phyloP scores from a whole-genome alignment of 805 yeast genomes.

The Hanseniaspora singularis region DNA sequence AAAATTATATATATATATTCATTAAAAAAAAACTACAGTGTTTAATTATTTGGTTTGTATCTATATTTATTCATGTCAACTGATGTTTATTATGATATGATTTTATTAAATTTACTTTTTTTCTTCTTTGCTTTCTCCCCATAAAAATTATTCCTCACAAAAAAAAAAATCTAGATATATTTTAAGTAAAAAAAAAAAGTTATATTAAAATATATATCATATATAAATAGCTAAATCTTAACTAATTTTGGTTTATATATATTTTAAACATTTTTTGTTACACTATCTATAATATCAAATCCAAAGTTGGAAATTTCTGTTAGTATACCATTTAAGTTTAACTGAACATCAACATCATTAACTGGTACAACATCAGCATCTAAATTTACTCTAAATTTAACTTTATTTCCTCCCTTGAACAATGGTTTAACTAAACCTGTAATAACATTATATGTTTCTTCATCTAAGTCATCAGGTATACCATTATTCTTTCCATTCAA shows the following conservation, averaged over 20 bases:
- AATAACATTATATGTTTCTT: slow-evolving; percentile 37
- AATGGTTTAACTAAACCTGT: slow-evolving; percentile 74
- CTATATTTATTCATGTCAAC: not conserved
- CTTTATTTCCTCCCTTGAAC: slow-evolving; percentile 37
- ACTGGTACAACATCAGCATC: slow-evolving; percentile 63
- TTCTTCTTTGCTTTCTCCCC: too few relatives aligned
- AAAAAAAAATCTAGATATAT: slow-evolving; percentile 30
- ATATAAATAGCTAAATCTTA: not conserved
- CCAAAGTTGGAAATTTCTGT: slow-evolving; percentile 60
- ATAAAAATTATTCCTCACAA: too few relatives aligned
- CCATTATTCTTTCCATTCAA: slow-evolving; percentile 42
- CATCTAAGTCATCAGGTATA: slow-evolving; percentile 18
- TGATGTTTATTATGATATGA: slow-evolving; percentile 14
- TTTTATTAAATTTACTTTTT: too few relatives aligned
- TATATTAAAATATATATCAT: not conserved
- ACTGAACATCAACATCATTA: slow-evolving; percentile 38
- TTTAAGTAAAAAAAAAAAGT: not conserved
- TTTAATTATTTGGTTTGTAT: slow-evolving; percentile 13
- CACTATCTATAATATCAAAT: slow-evolving; percentile 42
- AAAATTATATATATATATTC: too few relatives aligned
- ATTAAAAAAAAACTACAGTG: too few relatives aligned
- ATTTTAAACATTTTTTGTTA: not conserved
- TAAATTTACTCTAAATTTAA: slow-evolving; percentile 63
- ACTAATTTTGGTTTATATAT: too few relatives aligned
- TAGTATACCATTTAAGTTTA: slow-evolving; percentile 63